A percentile compares a stretch with the other conserved stretches of the same genome.
Conservation (phyloP, 495 filamentous ascomycete species). For the Podospora pseudopauciseta region DNA sequence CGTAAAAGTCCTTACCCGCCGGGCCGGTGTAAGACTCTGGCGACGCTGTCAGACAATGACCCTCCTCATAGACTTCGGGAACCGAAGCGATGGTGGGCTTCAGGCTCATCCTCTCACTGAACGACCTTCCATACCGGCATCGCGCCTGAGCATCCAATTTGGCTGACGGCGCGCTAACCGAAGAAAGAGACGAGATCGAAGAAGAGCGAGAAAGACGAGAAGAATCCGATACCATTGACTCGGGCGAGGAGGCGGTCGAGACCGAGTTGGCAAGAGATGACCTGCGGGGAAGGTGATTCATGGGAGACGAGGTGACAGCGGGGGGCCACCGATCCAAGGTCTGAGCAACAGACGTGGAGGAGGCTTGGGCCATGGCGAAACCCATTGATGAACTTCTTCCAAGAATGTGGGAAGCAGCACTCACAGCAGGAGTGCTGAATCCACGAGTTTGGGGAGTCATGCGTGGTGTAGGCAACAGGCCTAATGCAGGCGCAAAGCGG, state of each 20-base stretch:
- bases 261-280: slow-evolving; percentile 73
- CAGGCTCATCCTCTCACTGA: slow-evolving; percentile 49
- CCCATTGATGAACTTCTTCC: slow-evolving; percentile 62
- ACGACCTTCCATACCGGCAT: slow-evolving; percentile 68
- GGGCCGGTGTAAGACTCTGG: slow-evolving; percentile 58
- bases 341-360: slow-evolving; percentile 58
- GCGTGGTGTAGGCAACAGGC: slow-evolving; percentile 72
- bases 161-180: slow-evolving; percentile 61
- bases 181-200: slow-evolving; percentile 69
- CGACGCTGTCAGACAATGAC: slow-evolving; percentile 51
- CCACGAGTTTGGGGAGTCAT: slow-evolving; percentile 73
- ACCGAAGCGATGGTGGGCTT: slow-evolving; percentile 49
- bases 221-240: slow-evolving; percentile 85
- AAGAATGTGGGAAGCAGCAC: slow-evolving; percentile 58
- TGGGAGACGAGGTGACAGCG: slow-evolving; percentile 51
- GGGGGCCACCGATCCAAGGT: slow-evolving; percentile 56
- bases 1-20: slow-evolving; percentile 51
- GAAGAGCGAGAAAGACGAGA: slow-evolving; percentile 72
- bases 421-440: slow-evolving; percentile 87
- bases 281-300: slow-evolving; percentile 60
- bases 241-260: slow-evolving; percentile 78
- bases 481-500: slow-evolving; percentile 51
- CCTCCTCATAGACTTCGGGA: slow-evolving; percentile 53
- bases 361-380: slow-evolving; percentile 73
- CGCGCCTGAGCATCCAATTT: slow-evolving; percentile 80